These are phyloP conservation scores for Globisporangium perplexum DNA, from an alignment of 352 stramenopile species.

Conservation along the genomic window DNA sequence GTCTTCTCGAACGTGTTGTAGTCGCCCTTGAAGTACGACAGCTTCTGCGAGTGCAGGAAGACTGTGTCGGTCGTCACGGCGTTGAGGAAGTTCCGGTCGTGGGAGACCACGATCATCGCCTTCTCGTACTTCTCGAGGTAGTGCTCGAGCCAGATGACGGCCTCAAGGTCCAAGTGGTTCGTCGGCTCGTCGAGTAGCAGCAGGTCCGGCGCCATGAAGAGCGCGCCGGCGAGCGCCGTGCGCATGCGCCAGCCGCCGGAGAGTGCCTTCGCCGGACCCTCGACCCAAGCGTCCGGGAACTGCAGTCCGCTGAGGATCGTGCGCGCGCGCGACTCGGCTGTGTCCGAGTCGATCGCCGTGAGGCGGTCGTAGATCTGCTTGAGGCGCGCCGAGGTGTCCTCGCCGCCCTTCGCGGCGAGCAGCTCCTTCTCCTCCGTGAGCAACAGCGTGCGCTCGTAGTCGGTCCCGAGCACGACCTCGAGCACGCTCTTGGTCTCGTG, in stretches of 20 bases:
- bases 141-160: conserved; percentile 90
- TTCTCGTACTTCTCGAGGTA: conserved; percentile 91
- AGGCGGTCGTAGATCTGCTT: conserved; percentile 86
- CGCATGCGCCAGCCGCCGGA: conserved; percentile 94
- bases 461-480: conserved; percentile 91
- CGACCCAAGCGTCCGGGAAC: conserved; percentile 92
- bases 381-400: conserved; percentile 50
- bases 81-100: conserved; percentile 96
- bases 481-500: conserved; percentile 85
- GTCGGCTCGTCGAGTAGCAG: conserved; percentile 97
- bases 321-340: conserved; percentile 85
- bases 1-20: conserved; percentile 97
- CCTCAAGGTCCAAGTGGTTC: conserved; percentile 97
- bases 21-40: conserved; percentile 93
- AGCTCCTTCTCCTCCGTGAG: conserved; percentile 93
- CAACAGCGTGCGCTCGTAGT: conserved; percentile 92
- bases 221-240: conserved; percentile 91
- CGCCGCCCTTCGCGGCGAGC: conserved; percentile 21
- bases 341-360: conserved; percentile 86
- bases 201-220: conserved; percentile 95
- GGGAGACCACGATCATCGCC: conserved; percentile 94
- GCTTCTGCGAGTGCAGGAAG: conserved; percentile 89
- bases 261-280: conserved; percentile 86
- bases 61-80: conserved; percentile 96
- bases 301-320: conserved; percentile 92